These are phyloP conservation scores for Ulvella scutata DNA, from an alignment of 139 green algal species.

Conservation along the genomic window DNA sequence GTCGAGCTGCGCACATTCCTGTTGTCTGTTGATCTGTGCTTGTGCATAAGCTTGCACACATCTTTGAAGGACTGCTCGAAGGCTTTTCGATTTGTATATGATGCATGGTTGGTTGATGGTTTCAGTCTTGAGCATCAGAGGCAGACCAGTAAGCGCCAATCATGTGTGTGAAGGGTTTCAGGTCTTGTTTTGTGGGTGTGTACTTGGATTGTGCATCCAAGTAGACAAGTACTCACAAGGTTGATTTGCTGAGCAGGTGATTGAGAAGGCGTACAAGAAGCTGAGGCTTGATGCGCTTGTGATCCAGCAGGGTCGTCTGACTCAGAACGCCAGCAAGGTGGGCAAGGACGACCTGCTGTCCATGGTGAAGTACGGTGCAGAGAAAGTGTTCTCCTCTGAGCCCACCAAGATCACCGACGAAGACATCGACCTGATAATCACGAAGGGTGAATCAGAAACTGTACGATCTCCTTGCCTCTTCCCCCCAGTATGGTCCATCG, in stretches of 20 bases:
- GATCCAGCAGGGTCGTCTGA: constrained; percentile 96
- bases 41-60: too few species aligned
- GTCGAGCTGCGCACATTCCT: too few species aligned
- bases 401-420: constrained; percentile 39
- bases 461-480: too few species aligned
- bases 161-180: not conserved
- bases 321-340: constrained; percentile 72
- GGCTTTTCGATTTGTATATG: too few species aligned
- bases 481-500: too few species aligned
- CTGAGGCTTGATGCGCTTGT: constrained; percentile 95
- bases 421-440: constrained; percentile 93
- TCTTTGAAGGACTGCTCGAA: too few species aligned
- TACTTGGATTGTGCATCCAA: constrained; percentile 14
- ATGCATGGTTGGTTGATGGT: too few species aligned
- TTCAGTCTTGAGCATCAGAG: too few species aligned
- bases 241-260: constrained; percentile 52
- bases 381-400: constrained; percentile 84
- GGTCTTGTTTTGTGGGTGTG: not conserved
- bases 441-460: constrained; percentile 81
- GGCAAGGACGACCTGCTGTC: constrained; percentile 96
- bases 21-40: too few species aligned
- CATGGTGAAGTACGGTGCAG: constrained; percentile 97
- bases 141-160: too few species aligned
- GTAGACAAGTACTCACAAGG: not conserved
- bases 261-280: constrained; percentile 99